Evolutionary conservation across 78 protist species (phyloP), one percentile per base, ranked within the genome.

Genomic region (Protostelium mycophagum): DNA sequence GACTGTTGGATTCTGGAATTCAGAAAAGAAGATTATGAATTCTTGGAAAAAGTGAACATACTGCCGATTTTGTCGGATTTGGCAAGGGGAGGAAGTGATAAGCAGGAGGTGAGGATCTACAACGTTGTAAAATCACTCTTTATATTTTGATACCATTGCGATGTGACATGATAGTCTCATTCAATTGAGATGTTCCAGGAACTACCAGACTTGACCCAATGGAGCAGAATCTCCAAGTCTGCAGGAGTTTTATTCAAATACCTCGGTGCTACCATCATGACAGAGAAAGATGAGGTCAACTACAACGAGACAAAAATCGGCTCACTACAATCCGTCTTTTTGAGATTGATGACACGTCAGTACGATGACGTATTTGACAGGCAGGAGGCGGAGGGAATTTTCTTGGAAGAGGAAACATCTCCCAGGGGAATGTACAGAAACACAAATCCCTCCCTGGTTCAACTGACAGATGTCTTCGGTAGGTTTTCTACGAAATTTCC

Each of bases 1-100:
- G 95, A 93, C 84, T 88, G 93, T 31, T 93, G 88, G 63, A 83
- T 91, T 0, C 83, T 93, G 0, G 87, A 93, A 83, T 93, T 90
- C 63, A 84, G 92, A 31, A 86, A 87, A 28, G 92, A 90, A 31
- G 95, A 93, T 37, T 85, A 90, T 0, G 93, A 93, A 28, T 83
- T 93, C 86, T 34, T 93, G 9, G 88, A 51, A 5, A 51, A 51
- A 5, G 16, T 16, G 31, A 5, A 51, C 5, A 5, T 51, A 51
- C 73, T 51, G 31, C 5, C 73, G 31, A 16, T 51, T 51, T 16
- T 51, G 16, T 51, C 73, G 5, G 73, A 51, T 25, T 51, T 51
- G 73, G 16, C 73, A 16, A 16, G 16, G 5, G 31, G 73, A 25
- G 16, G 16, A 16, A 51, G 16, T 51, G 73, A 16, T 25, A 51